Evolutionary conservation across 495 filamentous ascomycete genomes (phyloP).

Genomic region (Neurospora sp.): DNA sequence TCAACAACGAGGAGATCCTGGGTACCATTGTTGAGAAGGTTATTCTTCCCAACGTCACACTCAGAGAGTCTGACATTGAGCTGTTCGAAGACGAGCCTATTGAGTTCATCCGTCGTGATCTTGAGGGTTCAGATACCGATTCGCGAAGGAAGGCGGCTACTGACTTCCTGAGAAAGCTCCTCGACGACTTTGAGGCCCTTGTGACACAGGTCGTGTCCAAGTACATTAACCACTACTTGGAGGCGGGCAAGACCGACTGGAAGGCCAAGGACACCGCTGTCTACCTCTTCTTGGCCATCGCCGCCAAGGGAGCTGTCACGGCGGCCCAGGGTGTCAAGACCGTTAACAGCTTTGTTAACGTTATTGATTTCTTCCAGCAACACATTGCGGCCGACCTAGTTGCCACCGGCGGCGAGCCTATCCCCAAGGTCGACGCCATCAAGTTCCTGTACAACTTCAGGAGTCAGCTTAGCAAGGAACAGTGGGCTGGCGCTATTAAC

Average conservation of each 20-base stretch:
- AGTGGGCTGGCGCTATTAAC: constrained; percentile 82
- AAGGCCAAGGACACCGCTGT: constrained; percentile 94
- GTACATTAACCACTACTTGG: constrained; percentile 74
- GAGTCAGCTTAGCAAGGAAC: constrained; percentile 71
- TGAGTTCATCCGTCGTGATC: constrained; percentile 90
- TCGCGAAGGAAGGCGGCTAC: constrained; percentile 86
- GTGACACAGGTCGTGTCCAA: constrained; percentile 73
- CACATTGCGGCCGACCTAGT: constrained; percentile 79
- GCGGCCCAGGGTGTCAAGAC: constrained; percentile 76
- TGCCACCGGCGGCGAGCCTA: constrained; percentile 55
- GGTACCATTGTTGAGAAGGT: constrained; percentile 87
- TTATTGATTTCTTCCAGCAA: constrained; percentile 86
- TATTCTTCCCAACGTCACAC: constrained; percentile 79
- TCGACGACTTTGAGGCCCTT: constrained; percentile 72
- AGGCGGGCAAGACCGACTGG: constrained; percentile 68
- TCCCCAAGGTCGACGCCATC: constrained; percentile 94
- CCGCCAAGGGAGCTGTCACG: constrained; percentile 80
- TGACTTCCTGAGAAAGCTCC: constrained; percentile 79
- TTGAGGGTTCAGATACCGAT: constrained; percentile 93
- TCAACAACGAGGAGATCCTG: constrained; percentile 68
- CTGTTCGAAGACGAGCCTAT: constrained; percentile 98
- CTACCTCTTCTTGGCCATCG: constrained; percentile 89
- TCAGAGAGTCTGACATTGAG: constrained; percentile 89
- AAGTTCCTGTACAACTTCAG: constrained; percentile 95
- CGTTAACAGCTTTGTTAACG: constrained; percentile 73